phyloP scores from a whole-genome alignment of 2,329 filamentous ascomycete genomes.

The Aspergillus costaricaensis region DNA sequence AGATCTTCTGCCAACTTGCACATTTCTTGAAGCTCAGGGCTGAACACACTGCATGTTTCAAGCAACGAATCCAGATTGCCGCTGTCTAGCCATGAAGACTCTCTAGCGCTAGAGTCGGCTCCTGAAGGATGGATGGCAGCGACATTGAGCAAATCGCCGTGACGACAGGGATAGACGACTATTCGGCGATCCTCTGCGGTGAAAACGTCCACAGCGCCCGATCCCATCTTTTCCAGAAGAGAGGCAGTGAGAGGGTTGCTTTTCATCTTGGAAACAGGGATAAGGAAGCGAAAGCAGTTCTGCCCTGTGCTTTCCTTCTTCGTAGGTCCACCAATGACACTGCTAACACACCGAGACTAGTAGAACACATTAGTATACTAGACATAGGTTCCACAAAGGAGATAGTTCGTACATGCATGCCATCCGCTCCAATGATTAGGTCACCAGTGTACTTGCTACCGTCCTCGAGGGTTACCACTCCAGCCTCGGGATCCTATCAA shows the following conservation, averaged over 20 bases:
- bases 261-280: conserved; percentile 33
- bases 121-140: conserved; percentile 16
- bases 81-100: conserved; percentile 12
- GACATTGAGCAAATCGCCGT: conserved; percentile 17
- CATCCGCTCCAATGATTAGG: conserved; percentile 46
- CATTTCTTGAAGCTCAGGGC: conserved; percentile 16
- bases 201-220: conserved; percentile 19
- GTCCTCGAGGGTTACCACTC: conserved; percentile 31
- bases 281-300: conserved; percentile 41
- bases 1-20: conserved; percentile 21
- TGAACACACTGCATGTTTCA: conserved; percentile 12
- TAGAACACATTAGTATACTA: background rate
- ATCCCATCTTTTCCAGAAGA: conserved; percentile 27
- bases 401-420: conserved; percentile 31
- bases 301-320: conserved; percentile 29
- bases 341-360: conserved; percentile 30
- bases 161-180: conserved; percentile 30
- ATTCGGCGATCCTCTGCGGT: conserved; percentile 21
- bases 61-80: conserved; percentile 12
- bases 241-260: conserved; percentile 32
- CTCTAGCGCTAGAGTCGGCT: background rate
- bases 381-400: too few relatives aligned
- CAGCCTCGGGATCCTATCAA: conserved; percentile 24
- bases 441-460: conserved; percentile 36
- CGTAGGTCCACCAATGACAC: conserved; percentile 17